A percentile compares a stretch with the other conserved stretches of the same genome.
These are phyloP conservation scores for Nicotiana undulata DNA, from an alignment of 257 asterid genomes.

Conservation along the genomic window DNA sequence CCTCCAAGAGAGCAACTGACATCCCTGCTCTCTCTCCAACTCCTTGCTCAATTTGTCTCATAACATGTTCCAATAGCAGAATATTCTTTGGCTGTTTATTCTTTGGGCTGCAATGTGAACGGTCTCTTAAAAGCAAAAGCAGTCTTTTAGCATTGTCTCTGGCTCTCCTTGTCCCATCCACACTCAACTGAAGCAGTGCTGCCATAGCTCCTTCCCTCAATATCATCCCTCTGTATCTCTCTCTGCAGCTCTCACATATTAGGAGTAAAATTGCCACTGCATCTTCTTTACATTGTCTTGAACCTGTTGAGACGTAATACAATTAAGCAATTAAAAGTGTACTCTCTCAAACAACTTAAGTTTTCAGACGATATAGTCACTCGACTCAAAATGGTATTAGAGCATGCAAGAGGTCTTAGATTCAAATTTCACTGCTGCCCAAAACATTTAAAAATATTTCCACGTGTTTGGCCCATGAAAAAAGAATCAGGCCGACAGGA, in stretches of 20 bases:
- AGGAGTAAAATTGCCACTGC: conserved; percentile 48
- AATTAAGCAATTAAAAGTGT: background rate
- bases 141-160: conserved; percentile 61
- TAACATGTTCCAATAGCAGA: conserved; percentile 43
- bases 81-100: conserved; percentile 28
- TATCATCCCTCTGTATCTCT: conserved; percentile 57
- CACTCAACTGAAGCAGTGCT: conserved; percentile 67
- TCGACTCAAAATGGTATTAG: background rate
- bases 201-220: conserved; percentile 78
- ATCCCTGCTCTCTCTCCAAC: conserved; percentile 54
- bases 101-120: conserved; percentile 28
- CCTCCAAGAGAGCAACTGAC: conserved; percentile 51
- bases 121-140: conserved; percentile 62
- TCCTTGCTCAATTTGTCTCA: conserved; percentile 69
- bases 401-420: background rate
- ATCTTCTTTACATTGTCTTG: conserved; percentile 48
- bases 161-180: conserved; percentile 56
- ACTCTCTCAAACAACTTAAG: background rate
- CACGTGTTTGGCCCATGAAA: background rate
- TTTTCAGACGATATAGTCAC: background rate
- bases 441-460: background rate
- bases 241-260: conserved; percentile 52
- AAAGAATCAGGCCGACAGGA: background rate
- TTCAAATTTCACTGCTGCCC: background rate
- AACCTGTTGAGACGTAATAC: conserved; percentile 21